Evolutionary conservation across 129 eudicot genomes (phyloP).

Genomic region (Sambucus nigra): DNA sequence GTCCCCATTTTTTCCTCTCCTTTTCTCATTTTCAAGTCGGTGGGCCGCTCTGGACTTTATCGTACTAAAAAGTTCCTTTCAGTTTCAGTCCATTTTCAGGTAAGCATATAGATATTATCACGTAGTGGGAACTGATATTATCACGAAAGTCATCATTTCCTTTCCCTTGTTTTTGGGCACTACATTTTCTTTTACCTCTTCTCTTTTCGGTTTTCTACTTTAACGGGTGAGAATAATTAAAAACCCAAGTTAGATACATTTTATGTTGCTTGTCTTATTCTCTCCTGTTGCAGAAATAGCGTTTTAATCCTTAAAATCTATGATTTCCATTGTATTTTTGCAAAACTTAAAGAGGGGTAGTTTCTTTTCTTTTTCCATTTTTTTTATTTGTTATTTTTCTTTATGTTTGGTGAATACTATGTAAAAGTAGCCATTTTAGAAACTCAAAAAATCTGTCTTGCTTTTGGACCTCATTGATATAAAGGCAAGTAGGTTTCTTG

Average conservation of each 20-base stretch:
- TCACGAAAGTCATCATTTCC: background rate
- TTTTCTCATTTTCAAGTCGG: background rate
- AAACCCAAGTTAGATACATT: slow-evolving; percentile 5
- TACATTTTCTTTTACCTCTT: background rate
- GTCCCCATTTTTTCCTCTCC: background rate
- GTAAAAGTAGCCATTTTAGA: slow-evolving; percentile 3
- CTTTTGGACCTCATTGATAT: slow-evolving; percentile 11
- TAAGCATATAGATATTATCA: background rate
- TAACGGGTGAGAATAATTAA: slow-evolving; percentile 7
- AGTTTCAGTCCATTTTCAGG: slow-evolving; percentile 6
- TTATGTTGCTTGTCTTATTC: slow-evolving; percentile 15
- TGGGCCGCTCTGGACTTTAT: slow-evolving; percentile 16
- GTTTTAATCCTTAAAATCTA: slow-evolving; percentile 32
- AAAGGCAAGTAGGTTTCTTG: slow-evolving; percentile 18
- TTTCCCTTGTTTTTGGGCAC: background rate
- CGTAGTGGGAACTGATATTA: slow-evolving; percentile 12
- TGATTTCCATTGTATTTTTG: slow-evolving; percentile 12
- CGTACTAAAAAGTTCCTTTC: slow-evolving; percentile 5
- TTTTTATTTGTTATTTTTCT: background rate
- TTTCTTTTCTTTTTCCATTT: slow-evolving; percentile 6
- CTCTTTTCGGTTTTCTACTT: background rate
- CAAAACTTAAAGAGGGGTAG: slow-evolving; percentile 6
- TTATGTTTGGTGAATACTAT: slow-evolving; percentile 7
- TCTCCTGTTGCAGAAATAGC: slow-evolving; percentile 17
- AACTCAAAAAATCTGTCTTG: background rate